phyloP scores from a whole-genome alignment of 1,284 basidiomycete species.

The Ceratobasidium sp. region DNA sequence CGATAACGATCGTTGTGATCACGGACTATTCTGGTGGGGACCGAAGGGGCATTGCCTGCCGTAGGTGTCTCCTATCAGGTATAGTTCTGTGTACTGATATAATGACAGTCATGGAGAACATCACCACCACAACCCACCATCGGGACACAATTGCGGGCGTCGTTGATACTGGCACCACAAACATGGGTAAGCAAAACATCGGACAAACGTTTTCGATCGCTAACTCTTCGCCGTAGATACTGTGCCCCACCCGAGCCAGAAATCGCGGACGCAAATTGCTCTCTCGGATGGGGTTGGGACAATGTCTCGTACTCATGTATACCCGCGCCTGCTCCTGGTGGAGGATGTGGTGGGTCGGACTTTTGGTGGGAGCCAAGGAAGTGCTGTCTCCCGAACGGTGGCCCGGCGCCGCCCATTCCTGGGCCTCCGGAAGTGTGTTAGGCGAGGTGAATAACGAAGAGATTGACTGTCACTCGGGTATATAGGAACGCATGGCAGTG shows the following conservation, averaged over 20 bases:
- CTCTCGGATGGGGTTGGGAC: neutral
- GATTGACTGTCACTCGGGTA: no score
- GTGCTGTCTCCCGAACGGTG: no score
- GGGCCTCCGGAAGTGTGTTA: no score
- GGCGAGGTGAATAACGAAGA: no score
- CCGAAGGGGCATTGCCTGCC: neutral
- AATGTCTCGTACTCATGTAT: neutral
- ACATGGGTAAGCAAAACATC: neutral
- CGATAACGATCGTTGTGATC: neutral
- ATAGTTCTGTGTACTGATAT: neutral
- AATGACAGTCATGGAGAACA: neutral
- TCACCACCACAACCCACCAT: neutral
- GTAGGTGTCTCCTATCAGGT: neutral
- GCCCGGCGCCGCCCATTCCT: no score
- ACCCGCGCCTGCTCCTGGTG: neutral
- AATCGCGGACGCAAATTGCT: neutral
- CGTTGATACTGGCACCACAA: neutral
- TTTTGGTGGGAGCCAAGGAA: no score
- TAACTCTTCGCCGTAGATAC: neutral
- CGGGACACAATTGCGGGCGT: neutral
- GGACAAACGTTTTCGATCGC: neutral
- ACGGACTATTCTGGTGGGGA: conserved; percentile 1
- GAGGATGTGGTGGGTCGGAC: no score
- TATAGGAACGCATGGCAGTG: no score
- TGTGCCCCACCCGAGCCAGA: neutral